These are phyloP conservation scores for Neoboletus brunneissimus DNA, from an alignment of 768 basidiomycete species.

Conservation along the genomic window DNA sequence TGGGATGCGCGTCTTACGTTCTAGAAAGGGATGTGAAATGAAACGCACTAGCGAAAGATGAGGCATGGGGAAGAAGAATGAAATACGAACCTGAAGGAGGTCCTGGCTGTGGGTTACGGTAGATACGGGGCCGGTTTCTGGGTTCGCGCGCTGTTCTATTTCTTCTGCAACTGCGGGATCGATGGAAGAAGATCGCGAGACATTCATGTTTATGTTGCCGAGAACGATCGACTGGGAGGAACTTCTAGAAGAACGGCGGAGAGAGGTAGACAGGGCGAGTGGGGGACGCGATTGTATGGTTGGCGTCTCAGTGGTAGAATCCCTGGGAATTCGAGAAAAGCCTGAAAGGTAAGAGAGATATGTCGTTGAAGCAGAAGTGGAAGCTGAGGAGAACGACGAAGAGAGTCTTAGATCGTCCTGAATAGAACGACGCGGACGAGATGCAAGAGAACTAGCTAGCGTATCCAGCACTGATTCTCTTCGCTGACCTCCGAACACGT, in stretches of 20 bases:
- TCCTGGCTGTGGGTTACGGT: constrained; percentile 29
- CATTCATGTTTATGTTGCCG: constrained; percentile 25
- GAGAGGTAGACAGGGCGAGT: constrained; percentile 17
- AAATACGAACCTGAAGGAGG: constrained; percentile 26
- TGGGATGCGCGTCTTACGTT: constrained; percentile 19
- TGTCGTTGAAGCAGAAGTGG: constrained; percentile 18
- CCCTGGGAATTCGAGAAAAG: constrained; percentile 7
- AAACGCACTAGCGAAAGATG: not conserved
- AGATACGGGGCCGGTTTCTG: constrained; percentile 4
- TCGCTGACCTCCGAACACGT: constrained; percentile 26
- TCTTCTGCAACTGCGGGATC: constrained; percentile 16
- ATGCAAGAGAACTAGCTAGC: constrained; percentile 22
- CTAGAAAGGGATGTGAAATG: constrained; percentile 5
- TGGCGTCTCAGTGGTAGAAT: constrained; percentile 16
- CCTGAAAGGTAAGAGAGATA: constrained; percentile 15
- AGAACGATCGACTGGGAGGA: constrained; percentile 26
- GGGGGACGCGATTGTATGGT: constrained; percentile 14
- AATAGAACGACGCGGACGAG: constrained; percentile 22
- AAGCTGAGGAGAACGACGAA: constrained; percentile 19
- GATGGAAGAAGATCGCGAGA: constrained; percentile 21
- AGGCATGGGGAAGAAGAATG: not conserved
- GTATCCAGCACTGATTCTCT: constrained; percentile 16
- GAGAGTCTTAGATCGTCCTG: constrained; percentile 13
- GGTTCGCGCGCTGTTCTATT: constrained; percentile 5
- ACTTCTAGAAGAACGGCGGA: constrained; percentile 22